Conservation (phyloP, 371 early-diverging fungal species). For the Dinochytrium kinnereticum region DNA sequence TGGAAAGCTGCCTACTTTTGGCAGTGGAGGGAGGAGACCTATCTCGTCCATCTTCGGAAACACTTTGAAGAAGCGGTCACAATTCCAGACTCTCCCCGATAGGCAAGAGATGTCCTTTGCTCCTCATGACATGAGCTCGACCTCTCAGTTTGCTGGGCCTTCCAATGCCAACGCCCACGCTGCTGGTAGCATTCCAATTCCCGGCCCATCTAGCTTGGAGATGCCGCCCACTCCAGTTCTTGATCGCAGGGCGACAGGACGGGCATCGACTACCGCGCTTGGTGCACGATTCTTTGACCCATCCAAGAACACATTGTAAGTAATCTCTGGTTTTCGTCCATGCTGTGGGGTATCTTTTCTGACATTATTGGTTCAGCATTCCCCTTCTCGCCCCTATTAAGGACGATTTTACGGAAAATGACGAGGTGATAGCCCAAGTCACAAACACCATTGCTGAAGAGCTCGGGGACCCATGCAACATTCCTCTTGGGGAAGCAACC, state of each 20-base stretch:
- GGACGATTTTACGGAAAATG: conserved; percentile 7
- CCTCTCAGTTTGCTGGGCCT: too few species aligned
- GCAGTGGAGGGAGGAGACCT: neutral
- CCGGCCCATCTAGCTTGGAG: too few species aligned
- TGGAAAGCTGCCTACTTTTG: neutral
- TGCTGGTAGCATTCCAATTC: too few species aligned
- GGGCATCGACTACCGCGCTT: neutral
- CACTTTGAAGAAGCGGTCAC: neutral
- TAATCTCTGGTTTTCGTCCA: neutral
- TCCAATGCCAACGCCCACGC: too few species aligned
- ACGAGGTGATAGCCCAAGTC: neutral
- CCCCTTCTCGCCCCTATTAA: conserved; percentile 16
- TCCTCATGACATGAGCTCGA: too few species aligned
- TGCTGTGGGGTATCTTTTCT: neutral
- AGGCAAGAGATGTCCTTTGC: too few species aligned
- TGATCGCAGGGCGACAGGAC: conserved; percentile 1
- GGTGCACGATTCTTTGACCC: conserved; percentile 17
- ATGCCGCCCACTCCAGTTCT: neutral
- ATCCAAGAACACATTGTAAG: conserved; percentile 3
- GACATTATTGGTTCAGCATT: neutral
- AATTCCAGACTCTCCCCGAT: neutral
- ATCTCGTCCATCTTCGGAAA: neutral
- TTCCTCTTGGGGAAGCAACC: neutral
- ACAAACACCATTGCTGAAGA: conserved; percentile 12
- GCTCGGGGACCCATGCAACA: conserved; percentile 14